These are phyloP conservation scores for Oryza nivara DNA, from an alignment of 176 grass and related monocot species.

Conservation along the genomic window DNA sequence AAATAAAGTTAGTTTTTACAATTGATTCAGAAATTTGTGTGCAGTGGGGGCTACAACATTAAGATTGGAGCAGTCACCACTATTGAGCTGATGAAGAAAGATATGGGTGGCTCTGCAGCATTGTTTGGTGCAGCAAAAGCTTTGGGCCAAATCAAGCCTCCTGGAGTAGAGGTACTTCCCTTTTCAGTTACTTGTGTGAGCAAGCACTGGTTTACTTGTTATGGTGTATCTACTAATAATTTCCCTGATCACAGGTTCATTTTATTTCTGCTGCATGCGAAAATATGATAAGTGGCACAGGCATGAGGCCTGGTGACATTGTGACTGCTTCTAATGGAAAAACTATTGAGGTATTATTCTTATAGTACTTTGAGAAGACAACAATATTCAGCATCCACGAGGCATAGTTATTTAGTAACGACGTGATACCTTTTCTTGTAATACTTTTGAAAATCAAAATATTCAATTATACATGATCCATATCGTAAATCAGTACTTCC, in stretches of 20 bases:
- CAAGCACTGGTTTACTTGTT: background rate
- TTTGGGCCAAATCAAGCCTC: slow-evolving; percentile 89
- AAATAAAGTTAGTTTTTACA: background rate
- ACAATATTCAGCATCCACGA: background rate
- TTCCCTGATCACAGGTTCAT: slow-evolving; percentile 64
- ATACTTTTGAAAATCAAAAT: background rate
- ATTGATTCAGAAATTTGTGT: slow-evolving; percentile 27
- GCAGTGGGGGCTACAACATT: slow-evolving; percentile 99
- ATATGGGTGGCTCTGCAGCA: slow-evolving; percentile 97
- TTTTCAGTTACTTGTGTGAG: background rate
- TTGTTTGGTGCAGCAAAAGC: slow-evolving; percentile 95
- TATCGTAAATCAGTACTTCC: too few species aligned
- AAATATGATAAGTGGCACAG: slow-evolving; percentile 99
- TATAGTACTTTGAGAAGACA: background rate
- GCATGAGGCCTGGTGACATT: slow-evolving; percentile 98
- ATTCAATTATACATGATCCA: background rate
- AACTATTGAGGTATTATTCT: slow-evolving; percentile 80
- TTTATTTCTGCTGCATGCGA: slow-evolving; percentile 98
- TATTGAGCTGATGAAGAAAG: slow-evolving; percentile 96
- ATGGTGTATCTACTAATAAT: background rate
- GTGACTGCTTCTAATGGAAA: slow-evolving; percentile 96
- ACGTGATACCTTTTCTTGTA: too few species aligned
- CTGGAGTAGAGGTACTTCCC: slow-evolving; percentile 81
- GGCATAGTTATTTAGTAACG: background rate
- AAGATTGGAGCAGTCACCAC: slow-evolving; percentile 82